Percentiles rank a stretch among this genome's conserved stretches.
Conservation (phyloP, 768 basidiomycete genomes). For the Austroboletus eburneus region DNA sequence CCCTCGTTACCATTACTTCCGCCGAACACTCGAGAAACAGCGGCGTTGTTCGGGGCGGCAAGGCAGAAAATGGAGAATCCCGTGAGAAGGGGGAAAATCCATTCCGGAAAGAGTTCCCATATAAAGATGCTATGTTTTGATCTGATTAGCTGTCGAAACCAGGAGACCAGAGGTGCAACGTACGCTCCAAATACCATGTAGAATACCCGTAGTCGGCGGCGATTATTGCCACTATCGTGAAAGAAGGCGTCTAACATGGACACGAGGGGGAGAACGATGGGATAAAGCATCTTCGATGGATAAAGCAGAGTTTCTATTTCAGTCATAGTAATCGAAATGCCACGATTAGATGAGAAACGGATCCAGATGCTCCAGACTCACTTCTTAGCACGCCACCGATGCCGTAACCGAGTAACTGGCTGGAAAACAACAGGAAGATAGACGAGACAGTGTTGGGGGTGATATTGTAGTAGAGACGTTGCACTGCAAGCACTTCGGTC, state of each 20-base stretch:
- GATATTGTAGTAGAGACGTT: slow-evolving; percentile 50
- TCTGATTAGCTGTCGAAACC: slow-evolving; percentile 39
- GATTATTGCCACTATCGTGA: not conserved
- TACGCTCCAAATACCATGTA: slow-evolving; percentile 24
- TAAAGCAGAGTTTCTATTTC: slow-evolving; percentile 34
- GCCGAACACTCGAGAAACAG: slow-evolving; percentile 50
- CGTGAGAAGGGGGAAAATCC: slow-evolving; percentile 54
- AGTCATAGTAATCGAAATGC: slow-evolving; percentile 13
- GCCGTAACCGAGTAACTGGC: slow-evolving; percentile 44
- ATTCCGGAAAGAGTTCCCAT: slow-evolving; percentile 25
- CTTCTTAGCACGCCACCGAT: slow-evolving; percentile 51
- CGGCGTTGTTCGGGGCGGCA: slow-evolving; percentile 36
- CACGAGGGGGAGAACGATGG: slow-evolving; percentile 27
- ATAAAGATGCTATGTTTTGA: slow-evolving; percentile 28
- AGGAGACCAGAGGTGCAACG: slow-evolving; percentile 39
- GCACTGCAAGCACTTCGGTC: slow-evolving; percentile 53
- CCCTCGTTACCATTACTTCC: slow-evolving; percentile 67
- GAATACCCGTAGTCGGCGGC: slow-evolving; percentile 35
- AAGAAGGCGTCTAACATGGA: slow-evolving; percentile 36
- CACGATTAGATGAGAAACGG: slow-evolving; percentile 25
- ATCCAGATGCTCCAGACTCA: slow-evolving; percentile 10
- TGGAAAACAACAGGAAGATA: slow-evolving; percentile 41
- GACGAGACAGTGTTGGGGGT: slow-evolving; percentile 45
- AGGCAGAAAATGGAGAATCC: slow-evolving; percentile 64
- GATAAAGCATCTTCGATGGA: slow-evolving; percentile 41